Evolutionary conservation across 108 stramenopile species (phyloP).

Genomic region (Licmophora abbreviata): DNA sequence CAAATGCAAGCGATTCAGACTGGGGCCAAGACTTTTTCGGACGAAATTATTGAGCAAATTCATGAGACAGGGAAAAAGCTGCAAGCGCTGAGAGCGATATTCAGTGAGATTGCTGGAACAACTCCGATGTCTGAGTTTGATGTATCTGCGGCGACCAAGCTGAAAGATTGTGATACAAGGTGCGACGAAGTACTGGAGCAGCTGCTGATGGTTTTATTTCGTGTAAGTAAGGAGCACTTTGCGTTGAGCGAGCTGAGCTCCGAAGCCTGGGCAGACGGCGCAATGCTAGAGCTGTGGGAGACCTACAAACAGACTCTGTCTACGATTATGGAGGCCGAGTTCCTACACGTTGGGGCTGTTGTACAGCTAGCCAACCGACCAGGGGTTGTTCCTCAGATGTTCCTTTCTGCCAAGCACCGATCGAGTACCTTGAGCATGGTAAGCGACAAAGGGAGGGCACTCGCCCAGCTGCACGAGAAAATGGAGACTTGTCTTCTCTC

Average conservation of each 20-base stretch:
- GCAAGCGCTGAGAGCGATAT: not conserved
- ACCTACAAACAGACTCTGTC: not conserved
- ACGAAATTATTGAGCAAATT: not conserved
- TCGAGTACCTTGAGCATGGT: no score
- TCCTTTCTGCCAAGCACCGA: constrained; percentile 1
- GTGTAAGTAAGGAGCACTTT: no score
- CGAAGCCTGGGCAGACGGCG: no score
- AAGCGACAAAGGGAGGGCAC: no score
- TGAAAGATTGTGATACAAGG: constrained; percentile 2
- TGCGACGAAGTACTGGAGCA: constrained; percentile 2
- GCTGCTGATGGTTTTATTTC: no score
- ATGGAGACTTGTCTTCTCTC: no score
- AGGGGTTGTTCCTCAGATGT: constrained; percentile 10
- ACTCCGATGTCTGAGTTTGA: not conserved
- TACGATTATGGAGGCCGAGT: not conserved
- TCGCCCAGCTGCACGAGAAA: no score
- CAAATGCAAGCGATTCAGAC: not conserved
- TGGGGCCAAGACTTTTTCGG: no score
- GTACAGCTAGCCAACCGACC: constrained; percentile 8
- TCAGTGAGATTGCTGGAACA: not conserved
- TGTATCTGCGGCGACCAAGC: not conserved
- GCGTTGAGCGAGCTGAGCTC: no score
- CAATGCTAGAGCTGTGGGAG: constrained; percentile 1
- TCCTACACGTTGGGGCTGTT: constrained; percentile 1
- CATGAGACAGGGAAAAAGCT: not conserved